A percentile compares a stretch with the other conserved stretches of the same genome.
These are phyloP conservation scores for Raffaelea albimanens DNA, from an alignment of 2,329 filamentous ascomycete species.

Conservation along the genomic window DNA sequence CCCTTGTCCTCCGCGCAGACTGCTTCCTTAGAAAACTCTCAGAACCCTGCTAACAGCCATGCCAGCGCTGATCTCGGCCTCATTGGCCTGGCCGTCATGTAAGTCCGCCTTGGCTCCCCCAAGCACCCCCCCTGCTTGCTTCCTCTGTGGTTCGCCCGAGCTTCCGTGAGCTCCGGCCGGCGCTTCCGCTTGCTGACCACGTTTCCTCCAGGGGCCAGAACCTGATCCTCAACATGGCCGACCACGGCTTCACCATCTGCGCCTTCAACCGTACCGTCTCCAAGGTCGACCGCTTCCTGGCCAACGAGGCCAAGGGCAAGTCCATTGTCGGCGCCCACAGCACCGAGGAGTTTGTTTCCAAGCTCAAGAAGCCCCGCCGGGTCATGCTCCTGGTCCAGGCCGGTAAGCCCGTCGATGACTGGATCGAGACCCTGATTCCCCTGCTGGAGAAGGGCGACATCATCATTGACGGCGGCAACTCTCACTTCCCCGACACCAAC, in stretches of 20 bases:
- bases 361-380: slow-evolving; percentile 94
- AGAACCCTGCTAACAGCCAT: slow-evolving; percentile 45
- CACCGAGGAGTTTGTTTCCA: slow-evolving; percentile 87
- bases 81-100: slow-evolving; percentile 88
- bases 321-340: slow-evolving; percentile 88
- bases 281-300: slow-evolving; percentile 94
- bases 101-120: slow-evolving; percentile 21
- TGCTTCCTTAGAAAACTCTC: slow-evolving; percentile 10
- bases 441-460: slow-evolving; percentile 82
- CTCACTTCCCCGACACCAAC: slow-evolving; percentile 98
- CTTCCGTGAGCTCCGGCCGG: too few relatives aligned
- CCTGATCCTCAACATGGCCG: slow-evolving; percentile 81
- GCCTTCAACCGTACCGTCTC: slow-evolving; percentile 97
- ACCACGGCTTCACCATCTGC: slow-evolving; percentile 91
- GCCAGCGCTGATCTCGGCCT: slow-evolving; percentile 80
- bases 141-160: too few relatives aligned
- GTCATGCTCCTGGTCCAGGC: slow-evolving; percentile 99
- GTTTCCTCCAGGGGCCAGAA: slow-evolving; percentile 56
- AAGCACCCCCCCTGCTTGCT: slow-evolving; percentile 1
- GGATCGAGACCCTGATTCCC: slow-evolving; percentile 90
- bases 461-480: slow-evolving; percentile 99
- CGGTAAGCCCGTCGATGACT: slow-evolving; percentile 94
- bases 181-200: background rate
- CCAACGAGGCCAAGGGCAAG: slow-evolving; percentile 91
- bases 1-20: slow-evolving; percentile 10